These are phyloP conservation scores for Periconia macrospinosa DNA, from an alignment of 2,329 filamentous ascomycete genomes.

Conservation along the genomic window DNA sequence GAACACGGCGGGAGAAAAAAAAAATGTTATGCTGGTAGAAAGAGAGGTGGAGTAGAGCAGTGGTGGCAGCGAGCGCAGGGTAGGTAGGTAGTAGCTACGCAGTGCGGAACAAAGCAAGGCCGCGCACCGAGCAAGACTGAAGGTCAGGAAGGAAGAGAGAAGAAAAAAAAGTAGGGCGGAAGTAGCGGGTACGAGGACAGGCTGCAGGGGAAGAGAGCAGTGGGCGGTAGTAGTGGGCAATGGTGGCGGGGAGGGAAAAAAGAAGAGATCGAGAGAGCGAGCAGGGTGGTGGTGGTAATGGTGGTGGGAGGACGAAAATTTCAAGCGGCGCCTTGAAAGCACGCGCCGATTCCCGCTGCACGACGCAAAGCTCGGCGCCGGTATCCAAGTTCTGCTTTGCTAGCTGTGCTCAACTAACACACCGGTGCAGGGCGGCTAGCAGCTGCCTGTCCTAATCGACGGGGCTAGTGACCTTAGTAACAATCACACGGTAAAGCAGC, in stretches of 20 bases:
- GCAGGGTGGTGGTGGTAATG: constrained; percentile 12
- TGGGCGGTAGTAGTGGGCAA: neutral
- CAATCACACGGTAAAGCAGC: constrained; percentile 8
- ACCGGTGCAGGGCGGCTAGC: constrained; percentile 17
- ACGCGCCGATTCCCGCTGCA: constrained; percentile 26
- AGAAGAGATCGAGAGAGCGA: neutral
- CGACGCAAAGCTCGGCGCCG: constrained; percentile 14
- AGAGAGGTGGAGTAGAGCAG: constrained; percentile 16
- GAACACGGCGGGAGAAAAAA: constrained; percentile 17
- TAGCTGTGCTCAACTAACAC: constrained; percentile 9
- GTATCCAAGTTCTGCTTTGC: constrained; percentile 1
- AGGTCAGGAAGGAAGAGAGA: neutral
- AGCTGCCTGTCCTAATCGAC: neutral
- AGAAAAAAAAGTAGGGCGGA: neutral
- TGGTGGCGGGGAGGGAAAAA: neutral
- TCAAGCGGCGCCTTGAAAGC: constrained; percentile 9
- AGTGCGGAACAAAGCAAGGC: neutral
- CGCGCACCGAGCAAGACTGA: neutral
- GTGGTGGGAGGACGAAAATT: constrained; percentile 17
- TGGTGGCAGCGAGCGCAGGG: neutral
- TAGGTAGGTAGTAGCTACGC: neutral
- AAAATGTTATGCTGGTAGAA: constrained; percentile 10
- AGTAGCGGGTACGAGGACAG: neutral
- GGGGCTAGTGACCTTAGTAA: neutral
- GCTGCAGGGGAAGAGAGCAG: neutral